Evolutionary conservation across 2,329 filamentous ascomycete genomes (phyloP).

Genomic region (Epichloe gansuensis): DNA sequence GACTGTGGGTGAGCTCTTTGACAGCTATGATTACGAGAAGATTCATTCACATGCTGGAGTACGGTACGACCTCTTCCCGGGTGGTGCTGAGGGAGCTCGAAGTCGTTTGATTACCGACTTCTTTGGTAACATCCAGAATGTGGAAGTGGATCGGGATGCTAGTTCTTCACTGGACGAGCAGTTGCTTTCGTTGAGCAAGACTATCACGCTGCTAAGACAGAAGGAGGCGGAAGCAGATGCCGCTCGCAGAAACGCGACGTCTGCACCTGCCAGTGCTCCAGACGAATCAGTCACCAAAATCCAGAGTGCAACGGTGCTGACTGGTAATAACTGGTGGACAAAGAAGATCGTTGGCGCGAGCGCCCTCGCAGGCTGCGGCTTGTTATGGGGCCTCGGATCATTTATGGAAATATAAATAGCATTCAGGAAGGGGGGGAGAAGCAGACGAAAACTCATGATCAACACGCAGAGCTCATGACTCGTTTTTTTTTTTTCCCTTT

Average conservation of each 20-base stretch:
- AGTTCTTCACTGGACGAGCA: slow-evolving; percentile 56
- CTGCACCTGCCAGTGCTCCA: slow-evolving; percentile 16
- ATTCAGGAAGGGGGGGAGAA: neutral
- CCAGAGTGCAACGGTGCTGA: slow-evolving; percentile 42
- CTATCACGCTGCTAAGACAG: slow-evolving; percentile 41
- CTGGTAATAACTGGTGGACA: slow-evolving; percentile 53
- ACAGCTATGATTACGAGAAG: slow-evolving; percentile 88
- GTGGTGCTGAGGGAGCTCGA: slow-evolving; percentile 64
- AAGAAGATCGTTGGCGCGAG: slow-evolving; percentile 52
- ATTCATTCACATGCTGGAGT: slow-evolving; percentile 90
- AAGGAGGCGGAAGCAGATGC: slow-evolving; percentile 33
- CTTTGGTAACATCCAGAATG: slow-evolving; percentile 95
- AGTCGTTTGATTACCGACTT: slow-evolving; percentile 86
- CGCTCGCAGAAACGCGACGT: slow-evolving; percentile 15
- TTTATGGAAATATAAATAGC: slow-evolving; percentile 27
- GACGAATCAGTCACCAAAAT: slow-evolving; percentile 18
- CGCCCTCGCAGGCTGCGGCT: slow-evolving; percentile 46
- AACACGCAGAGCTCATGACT: neutral
- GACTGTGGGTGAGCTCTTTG: slow-evolving; percentile 86
- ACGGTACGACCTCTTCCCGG: slow-evolving; percentile 87
- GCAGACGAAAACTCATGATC: too few species aligned
- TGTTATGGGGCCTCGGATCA: slow-evolving; percentile 46
- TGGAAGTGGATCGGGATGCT: slow-evolving; percentile 64
- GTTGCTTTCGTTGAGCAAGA: slow-evolving; percentile 59
- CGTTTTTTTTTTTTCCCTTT: neutral